Evolutionary conservation across 2,329 filamentous ascomycete species (phyloP).

Genomic region (Fusarium pininemorale): DNA sequence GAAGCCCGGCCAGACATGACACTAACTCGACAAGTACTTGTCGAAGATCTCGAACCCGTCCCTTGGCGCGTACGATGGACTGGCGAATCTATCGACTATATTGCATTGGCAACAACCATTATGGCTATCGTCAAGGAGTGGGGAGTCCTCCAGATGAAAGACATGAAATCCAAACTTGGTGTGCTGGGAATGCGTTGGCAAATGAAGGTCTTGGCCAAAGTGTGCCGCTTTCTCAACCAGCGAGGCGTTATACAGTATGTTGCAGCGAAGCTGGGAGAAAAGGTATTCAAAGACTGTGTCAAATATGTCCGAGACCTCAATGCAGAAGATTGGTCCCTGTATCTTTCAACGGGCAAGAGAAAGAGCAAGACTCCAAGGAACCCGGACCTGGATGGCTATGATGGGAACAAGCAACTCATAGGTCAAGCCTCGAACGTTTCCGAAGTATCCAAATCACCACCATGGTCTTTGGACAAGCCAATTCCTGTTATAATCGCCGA

Average conservation of each 20-base stretch:
- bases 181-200: slow-evolving; percentile 64
- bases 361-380: slow-evolving; percentile 41
- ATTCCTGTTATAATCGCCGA: slow-evolving; percentile 46
- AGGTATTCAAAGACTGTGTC: slow-evolving; percentile 69
- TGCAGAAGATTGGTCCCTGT: slow-evolving; percentile 64
- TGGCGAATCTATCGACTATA: slow-evolving; percentile 66
- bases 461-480: slow-evolving; percentile 49
- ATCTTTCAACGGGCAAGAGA: slow-evolving; percentile 60
- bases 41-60: slow-evolving; percentile 61
- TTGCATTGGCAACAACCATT: slow-evolving; percentile 65
- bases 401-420: slow-evolving; percentile 34
- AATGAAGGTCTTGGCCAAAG: slow-evolving; percentile 68
- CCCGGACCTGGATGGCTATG: slow-evolving; percentile 38
- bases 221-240: slow-evolving; percentile 65
- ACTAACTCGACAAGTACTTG: slow-evolving; percentile 51
- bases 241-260: slow-evolving; percentile 66
- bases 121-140: slow-evolving; percentile 67
- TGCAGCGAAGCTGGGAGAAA: slow-evolving; percentile 62
- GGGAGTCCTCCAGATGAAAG: slow-evolving; percentile 65
- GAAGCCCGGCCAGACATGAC: slow-evolving; percentile 49
- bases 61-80: slow-evolving; percentile 67
- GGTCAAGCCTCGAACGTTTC: slow-evolving; percentile 36
- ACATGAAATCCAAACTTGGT: slow-evolving; percentile 67
- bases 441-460: slow-evolving; percentile 40
- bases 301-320: slow-evolving; percentile 66